Evolutionary conservation across 805 yeast species (phyloP).

Genomic region (Candida andamanensis): DNA sequence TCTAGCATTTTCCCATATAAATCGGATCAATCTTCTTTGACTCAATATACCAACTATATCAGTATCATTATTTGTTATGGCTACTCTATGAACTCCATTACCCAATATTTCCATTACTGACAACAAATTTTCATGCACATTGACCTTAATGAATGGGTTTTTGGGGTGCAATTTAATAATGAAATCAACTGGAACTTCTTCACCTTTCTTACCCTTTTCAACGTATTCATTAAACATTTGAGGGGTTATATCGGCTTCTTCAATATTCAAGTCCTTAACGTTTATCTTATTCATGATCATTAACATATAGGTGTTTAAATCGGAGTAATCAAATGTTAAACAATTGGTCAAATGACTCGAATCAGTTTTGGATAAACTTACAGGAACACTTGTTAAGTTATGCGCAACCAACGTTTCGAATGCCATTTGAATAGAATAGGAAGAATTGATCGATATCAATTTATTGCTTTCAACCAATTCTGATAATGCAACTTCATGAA

Average conservation of each 20-base stretch:
- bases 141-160: conserved; percentile 78
- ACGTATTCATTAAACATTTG: conserved; percentile 29
- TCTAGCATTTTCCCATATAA: conserved; percentile 89
- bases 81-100: conserved; percentile 93
- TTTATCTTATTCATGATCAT: conserved; percentile 72
- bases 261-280: conserved; percentile 29
- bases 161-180: conserved; percentile 81
- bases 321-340: conserved; percentile 86
- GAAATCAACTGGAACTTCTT: conserved; percentile 86
- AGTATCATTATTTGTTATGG: conserved; percentile 52
- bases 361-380: conserved; percentile 33
- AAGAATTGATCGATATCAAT: conserved; percentile 62
- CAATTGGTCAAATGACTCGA: conserved; percentile 48
- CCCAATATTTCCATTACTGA: conserved; percentile 84
- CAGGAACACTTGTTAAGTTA: conserved; percentile 84
- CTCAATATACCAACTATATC: conserved; percentile 79
- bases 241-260: conserved; percentile 23
- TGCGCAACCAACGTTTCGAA: conserved; percentile 70
- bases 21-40: conserved; percentile 81
- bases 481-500: conserved; percentile 67
- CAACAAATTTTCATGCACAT: conserved; percentile 61
- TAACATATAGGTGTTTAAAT: conserved; percentile 79
- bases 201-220: conserved; percentile 73
- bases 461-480: conserved; percentile 78
- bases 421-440: conserved; percentile 78